These are phyloP conservation scores for Xylaria intraflava DNA, from an alignment of 495 filamentous ascomycete genomes.

Conservation along the genomic window DNA sequence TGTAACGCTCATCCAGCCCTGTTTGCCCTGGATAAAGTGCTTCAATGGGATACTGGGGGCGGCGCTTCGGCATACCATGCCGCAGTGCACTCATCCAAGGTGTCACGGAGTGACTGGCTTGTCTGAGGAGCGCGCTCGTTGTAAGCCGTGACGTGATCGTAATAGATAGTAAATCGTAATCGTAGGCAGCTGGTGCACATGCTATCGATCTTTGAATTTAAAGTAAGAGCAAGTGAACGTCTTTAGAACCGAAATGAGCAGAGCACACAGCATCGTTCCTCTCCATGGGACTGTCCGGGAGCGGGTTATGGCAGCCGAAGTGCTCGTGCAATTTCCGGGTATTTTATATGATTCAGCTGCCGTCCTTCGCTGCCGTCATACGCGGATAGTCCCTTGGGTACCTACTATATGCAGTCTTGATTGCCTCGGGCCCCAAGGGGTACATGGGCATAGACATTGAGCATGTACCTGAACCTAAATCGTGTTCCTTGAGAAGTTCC, in stretches of 20 bases:
- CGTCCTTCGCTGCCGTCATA: background rate
- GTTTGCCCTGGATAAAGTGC: background rate
- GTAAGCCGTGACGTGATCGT: background rate
- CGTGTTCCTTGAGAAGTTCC: background rate
- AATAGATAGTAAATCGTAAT: no score
- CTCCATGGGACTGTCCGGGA: no score
- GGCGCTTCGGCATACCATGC: background rate
- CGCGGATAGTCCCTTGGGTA: background rate
- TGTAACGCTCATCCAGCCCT: background rate
- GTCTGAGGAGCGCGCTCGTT: background rate
- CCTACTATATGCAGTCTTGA: no score
- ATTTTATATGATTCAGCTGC: background rate
- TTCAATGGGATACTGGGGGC: background rate
- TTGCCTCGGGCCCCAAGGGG: background rate
- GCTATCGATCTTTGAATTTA: background rate
- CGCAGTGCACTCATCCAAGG: background rate
- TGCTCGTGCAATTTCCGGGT: no score
- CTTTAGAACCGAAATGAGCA: background rate
- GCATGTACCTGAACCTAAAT: constrained; percentile 1
- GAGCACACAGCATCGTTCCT: background rate
- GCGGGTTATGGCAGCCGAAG: no score
- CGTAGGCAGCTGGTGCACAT: background rate
- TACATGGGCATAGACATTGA: background rate
- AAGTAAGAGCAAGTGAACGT: background rate
- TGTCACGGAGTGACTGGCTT: background rate